Conservation (phyloP, 805 yeast species). For the Metschnikowia orientalis region DNA sequence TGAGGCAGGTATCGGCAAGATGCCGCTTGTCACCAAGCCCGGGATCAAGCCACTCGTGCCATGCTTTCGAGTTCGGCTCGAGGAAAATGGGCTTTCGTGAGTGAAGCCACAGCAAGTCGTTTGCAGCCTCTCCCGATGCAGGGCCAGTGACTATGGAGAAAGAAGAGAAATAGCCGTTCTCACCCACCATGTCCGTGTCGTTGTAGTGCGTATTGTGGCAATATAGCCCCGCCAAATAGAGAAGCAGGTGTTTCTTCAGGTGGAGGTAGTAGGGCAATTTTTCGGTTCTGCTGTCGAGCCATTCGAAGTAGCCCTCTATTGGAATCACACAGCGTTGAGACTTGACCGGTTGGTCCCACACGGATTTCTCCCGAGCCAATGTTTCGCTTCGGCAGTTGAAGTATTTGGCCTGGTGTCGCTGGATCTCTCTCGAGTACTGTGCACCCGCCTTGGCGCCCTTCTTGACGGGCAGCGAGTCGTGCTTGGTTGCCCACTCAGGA, state of each 20-base stretch:
- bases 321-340: constrained; percentile 69
- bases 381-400: constrained; percentile 77
- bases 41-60: constrained; percentile 63
- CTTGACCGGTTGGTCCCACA: constrained; percentile 55
- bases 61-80: constrained; percentile 51
- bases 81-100: constrained; percentile 72
- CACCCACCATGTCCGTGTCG: constrained; percentile 17
- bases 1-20: constrained; percentile 37
- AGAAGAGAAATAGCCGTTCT: constrained; percentile 32
- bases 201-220: constrained; percentile 33
- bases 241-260: constrained; percentile 46
- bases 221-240: constrained; percentile 57
- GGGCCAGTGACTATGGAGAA: constrained; percentile 73
- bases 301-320: constrained; percentile 81
- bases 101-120: constrained; percentile 65
- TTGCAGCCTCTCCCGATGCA: constrained; percentile 43
- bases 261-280: constrained; percentile 66
- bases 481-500: constrained; percentile 60
- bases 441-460: constrained; percentile 16
- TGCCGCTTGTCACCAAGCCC: constrained; percentile 34
- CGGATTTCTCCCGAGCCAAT: constrained; percentile 39
- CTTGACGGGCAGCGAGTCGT: constrained; percentile 27
- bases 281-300: constrained; percentile 45
- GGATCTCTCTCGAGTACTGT: constrained; percentile 28
- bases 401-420: constrained; percentile 41